Conservation (phyloP, 345 rosid species). For the Heritiera fomes region DNA sequence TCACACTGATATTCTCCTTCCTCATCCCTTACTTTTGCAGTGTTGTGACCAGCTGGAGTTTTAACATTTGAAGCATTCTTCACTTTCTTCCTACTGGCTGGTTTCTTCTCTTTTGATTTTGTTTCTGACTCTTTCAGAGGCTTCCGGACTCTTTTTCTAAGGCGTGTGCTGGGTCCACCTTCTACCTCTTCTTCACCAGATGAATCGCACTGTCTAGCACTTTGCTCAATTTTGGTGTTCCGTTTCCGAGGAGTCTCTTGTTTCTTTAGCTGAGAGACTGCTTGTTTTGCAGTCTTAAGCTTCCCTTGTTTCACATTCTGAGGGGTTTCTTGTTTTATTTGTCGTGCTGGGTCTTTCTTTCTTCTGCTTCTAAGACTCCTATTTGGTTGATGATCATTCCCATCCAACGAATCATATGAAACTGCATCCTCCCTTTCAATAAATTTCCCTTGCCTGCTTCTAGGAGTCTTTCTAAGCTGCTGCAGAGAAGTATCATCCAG, state of each 20-base stretch:
- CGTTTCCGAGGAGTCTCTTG: constrained; percentile 36
- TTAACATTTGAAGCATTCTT: constrained; percentile 35
- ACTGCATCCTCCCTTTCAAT: constrained; percentile 25
- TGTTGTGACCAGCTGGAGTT: constrained; percentile 31
- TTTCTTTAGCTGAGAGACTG: constrained; percentile 29
- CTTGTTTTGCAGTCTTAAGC: neutral
- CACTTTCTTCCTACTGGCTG: constrained; percentile 45
- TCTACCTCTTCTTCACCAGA: constrained; percentile 41
- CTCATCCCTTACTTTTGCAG: constrained; percentile 45
- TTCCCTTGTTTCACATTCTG: constrained; percentile 26
- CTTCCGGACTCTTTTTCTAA: constrained; percentile 61
- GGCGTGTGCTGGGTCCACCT: constrained; percentile 80
- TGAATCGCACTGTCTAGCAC: constrained; percentile 28
- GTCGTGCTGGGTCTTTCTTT: constrained; percentile 23
- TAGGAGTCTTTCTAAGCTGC: constrained; percentile 20
- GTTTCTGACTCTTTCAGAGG: constrained; percentile 37
- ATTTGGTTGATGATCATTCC: constrained; percentile 13
- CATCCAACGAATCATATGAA: constrained; percentile 22
- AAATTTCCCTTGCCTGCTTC: constrained; percentile 24
- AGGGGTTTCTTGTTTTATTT: constrained; percentile 34
- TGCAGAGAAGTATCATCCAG: constrained; percentile 20
- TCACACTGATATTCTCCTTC: constrained; percentile 75
- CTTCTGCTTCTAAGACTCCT: constrained; percentile 32
- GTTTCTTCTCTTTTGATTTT: constrained; percentile 53
- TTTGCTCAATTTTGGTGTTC: constrained; percentile 34